phyloP scores from a whole-genome alignment of 2,329 filamentous ascomycete species.

The Colletotrichum salicis region DNA sequence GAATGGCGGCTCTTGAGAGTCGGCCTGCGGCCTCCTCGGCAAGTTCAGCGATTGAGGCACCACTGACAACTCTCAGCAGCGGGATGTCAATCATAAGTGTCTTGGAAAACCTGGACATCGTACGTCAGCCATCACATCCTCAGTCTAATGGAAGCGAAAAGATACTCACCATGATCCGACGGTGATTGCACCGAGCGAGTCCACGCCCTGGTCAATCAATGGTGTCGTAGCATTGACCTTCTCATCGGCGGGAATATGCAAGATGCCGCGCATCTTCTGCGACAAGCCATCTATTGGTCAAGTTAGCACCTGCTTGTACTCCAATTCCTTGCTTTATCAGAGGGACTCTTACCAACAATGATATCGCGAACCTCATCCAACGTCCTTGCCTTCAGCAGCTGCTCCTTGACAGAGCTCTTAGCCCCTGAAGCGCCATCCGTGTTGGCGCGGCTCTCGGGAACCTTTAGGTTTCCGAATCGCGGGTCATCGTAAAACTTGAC shows the following conservation, averaged over 20 bases:
- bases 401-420: conserved; percentile 4
- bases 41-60: conserved; percentile 38
- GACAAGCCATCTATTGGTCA: conserved; percentile 1
- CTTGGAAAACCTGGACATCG: conserved; percentile 52
- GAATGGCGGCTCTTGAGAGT: background rate
- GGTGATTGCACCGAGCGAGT: conserved; percentile 43
- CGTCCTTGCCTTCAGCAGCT: conserved; percentile 1
- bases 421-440: background rate
- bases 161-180: conserved; percentile 57
- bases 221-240: background rate
- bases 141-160: background rate
- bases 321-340: background rate
- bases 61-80: conserved; percentile 56
- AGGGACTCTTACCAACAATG: conserved; percentile 3
- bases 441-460: background rate
- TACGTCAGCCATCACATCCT: background rate
- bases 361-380: conserved; percentile 2
- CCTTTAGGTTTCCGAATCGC: conserved; percentile 13
- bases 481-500: conserved; percentile 19
- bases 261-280: conserved; percentile 8
- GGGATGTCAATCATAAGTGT: conserved; percentile 55
- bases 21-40: conserved; percentile 11
- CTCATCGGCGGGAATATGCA: conserved; percentile 12
- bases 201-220: conserved; percentile 39
- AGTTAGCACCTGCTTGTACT: background rate